These are phyloP conservation scores for Pyricularia grisea DNA, from an alignment of 2,329 filamentous ascomycete genomes.

Conservation along the genomic window DNA sequence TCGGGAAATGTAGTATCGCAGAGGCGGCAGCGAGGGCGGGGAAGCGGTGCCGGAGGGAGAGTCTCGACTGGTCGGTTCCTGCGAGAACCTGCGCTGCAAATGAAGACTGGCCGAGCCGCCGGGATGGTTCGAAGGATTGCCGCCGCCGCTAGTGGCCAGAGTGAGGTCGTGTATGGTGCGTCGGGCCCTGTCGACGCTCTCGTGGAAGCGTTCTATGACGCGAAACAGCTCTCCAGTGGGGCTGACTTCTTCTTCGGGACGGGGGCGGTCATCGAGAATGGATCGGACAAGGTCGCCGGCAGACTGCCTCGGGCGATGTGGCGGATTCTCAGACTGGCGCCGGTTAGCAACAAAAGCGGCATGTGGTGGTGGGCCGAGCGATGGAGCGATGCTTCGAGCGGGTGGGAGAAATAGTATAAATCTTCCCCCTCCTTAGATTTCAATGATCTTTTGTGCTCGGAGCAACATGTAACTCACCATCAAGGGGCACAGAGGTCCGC, in stretches of 20 bases:
- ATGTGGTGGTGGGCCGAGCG: not conserved
- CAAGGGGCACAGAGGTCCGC: conserved; percentile 2
- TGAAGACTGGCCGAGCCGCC: conserved; percentile 19
- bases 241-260: conserved; percentile 24
- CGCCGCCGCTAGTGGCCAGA: not conserved
- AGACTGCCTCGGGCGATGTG: conserved; percentile 14
- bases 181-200: conserved; percentile 7
- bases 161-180: conserved; percentile 1
- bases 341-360: not conserved
- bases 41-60: conserved; percentile 13
- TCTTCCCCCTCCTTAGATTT: not conserved
- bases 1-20: conserved; percentile 15
- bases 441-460: not conserved
- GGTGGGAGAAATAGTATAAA: not conserved
- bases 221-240: conserved; percentile 32
- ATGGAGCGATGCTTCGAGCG: not conserved
- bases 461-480: conserved; percentile 3
- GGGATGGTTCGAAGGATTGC: not conserved
- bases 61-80: conserved; percentile 20
- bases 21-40: conserved; percentile 24
- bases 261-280: conserved; percentile 25
- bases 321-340: conserved; percentile 19
- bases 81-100: conserved; percentile 24
- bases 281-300: conserved; percentile 24
- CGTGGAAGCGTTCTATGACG: conserved; percentile 30